Base-by-base conservation (phyloP, 2,329 filamentous ascomycete species). In the Tolypocladium endophyticum region DNA sequence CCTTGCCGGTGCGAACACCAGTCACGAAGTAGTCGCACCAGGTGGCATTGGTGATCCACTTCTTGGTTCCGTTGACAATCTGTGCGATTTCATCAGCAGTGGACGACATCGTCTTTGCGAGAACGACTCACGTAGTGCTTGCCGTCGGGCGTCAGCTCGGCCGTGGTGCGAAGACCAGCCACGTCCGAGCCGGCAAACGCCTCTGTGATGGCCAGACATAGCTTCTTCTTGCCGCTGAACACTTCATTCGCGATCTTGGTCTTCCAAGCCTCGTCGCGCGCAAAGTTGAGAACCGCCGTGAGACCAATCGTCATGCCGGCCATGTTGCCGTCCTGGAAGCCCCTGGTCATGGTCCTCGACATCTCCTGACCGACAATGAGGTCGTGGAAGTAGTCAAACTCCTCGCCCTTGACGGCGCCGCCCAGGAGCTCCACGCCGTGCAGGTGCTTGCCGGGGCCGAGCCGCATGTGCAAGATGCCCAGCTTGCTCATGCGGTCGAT, bases 341-440 rank as follows among this genome's bases (percentile, higher is more conserved):
- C 91, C 66, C 89, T 78, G 35, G 88, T 86, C 71, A 88, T 90
- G 8, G 83, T 78, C 38, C 91, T 81, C 1, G 82, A 79, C 64
- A 89, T 75, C 74, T 95, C 91, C 74, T 95, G 90, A 11, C 79
- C 77, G 58, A 89, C 78, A 64, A 95, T 84, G 70, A 94, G 71
- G 71, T 94, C 90, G 72, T 94, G 90, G 74, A 95, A 90, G 73
- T 92, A 92, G 72, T 95, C 90, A 67, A 92, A 95, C 63, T 92
- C 87, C 72, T 91, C 85, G 57, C 88, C 88, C 69, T 89, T 83
- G 59, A 92, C 80, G 20, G 79, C 87, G 53, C 89, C 89, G 61
- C 80, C 82, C 59, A 93, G 74, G 45, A 95, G 74, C 20, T 81
- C 78, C 39, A 87, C 81, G 25, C 88, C 88, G 68, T 92, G 84